These are phyloP conservation scores for Stemphylium vesicarium DNA, from an alignment of 2,329 filamentous ascomycete genomes.

Conservation along the genomic window DNA sequence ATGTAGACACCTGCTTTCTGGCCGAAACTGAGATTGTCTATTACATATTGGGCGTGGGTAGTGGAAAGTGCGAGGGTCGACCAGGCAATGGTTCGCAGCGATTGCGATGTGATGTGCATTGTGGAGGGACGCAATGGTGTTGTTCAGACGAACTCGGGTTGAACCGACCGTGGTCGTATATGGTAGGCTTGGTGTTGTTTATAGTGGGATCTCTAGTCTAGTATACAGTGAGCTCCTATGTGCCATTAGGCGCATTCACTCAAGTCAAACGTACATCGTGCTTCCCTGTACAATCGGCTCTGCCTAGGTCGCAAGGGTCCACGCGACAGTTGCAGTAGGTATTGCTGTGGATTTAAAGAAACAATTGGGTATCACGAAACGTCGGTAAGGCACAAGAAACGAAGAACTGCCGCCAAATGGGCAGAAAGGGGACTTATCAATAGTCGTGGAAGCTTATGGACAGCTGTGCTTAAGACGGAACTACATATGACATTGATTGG, in stretches of 20 bases:
- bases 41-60: slow-evolving; percentile 68
- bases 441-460: slow-evolving; percentile 37
- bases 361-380: slow-evolving; percentile 39
- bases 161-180: neutral
- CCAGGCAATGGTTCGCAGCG: slow-evolving; percentile 52
- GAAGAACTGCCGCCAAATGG: slow-evolving; percentile 27
- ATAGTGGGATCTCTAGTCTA: neutral
- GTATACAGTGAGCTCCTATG: neutral
- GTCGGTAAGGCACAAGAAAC: slow-evolving; percentile 21
- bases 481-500: slow-evolving; percentile 35
- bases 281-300: slow-evolving; percentile 19
- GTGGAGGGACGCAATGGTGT: slow-evolving; percentile 19
- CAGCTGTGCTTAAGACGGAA: slow-evolving; percentile 45
- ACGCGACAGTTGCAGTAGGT: slow-evolving; percentile 23
- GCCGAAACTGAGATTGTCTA: slow-evolving; percentile 80
- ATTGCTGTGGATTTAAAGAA: slow-evolving; percentile 12
- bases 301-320: slow-evolving; percentile 25
- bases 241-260: neutral
- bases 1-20: slow-evolving; percentile 68
- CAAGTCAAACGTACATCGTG: slow-evolving; percentile 17
- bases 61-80: slow-evolving; percentile 56
- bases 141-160: neutral
- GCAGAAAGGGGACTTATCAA: slow-evolving; percentile 22
- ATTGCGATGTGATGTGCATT: slow-evolving; percentile 45
- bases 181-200: neutral